Evolutionary conservation across 2,329 filamentous ascomycete species (phyloP).

Genomic region (Colletotrichum scovillei): DNA sequence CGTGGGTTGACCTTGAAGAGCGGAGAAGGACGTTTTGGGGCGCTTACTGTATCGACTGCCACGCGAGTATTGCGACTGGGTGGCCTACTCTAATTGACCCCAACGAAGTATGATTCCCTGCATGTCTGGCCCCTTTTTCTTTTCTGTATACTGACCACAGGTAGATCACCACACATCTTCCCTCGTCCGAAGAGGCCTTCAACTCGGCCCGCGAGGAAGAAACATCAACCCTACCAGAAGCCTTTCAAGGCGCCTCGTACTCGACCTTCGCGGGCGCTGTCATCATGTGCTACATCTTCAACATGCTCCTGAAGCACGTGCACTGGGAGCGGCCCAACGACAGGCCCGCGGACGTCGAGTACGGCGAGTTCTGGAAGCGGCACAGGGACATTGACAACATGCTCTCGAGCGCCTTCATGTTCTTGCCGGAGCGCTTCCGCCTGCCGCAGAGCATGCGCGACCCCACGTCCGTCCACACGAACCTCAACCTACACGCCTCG

Average conservation of each 20-base stretch:
- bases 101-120: conserved; percentile 59
- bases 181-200: conserved; percentile 82
- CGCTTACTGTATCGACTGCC: conserved; percentile 83
- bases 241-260: conserved; percentile 71
- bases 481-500: conserved; percentile 89
- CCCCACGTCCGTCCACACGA: conserved; percentile 81
- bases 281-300: conserved; percentile 82
- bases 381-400: conserved; percentile 87
- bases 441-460: conserved; percentile 77
- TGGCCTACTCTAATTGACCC: conserved; percentile 88
- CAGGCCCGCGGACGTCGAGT: conserved; percentile 76
- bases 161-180: conserved; percentile 82
- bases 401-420: conserved; percentile 81
- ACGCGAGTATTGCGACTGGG: conserved; percentile 88
- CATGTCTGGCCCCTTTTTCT: background rate
- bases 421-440: conserved; percentile 79
- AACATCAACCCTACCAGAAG: conserved; percentile 72
- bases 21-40: conserved; percentile 88
- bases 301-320: conserved; percentile 82
- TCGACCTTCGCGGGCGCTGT: conserved; percentile 79
- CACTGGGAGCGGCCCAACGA: conserved; percentile 79
- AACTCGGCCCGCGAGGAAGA: conserved; percentile 71
- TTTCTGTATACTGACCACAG: background rate
- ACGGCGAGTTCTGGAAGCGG: conserved; percentile 86
- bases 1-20: conserved; percentile 83